Base-by-base conservation (phyloP, 1,139 yeast species). In the Nakaseomyces nivariensis region DNA sequence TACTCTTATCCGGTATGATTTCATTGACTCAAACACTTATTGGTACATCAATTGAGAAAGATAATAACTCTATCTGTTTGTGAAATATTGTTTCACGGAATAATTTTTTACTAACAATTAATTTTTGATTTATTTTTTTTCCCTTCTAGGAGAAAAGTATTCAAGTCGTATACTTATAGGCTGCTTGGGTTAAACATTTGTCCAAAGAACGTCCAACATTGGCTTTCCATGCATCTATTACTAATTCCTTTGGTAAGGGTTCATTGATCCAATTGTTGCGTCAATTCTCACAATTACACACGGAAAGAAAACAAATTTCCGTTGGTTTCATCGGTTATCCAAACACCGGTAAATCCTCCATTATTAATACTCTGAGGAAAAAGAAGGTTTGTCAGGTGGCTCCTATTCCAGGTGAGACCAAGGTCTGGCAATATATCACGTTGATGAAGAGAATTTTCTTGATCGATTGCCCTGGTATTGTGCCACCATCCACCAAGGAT, bases 401-500 rank as follows among this genome's bases (percentile, higher is more conserved):
- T 1, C 98, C 98, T 46, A 89, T 92, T 61, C 98, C 98, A 32
- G 98, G 98, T 66, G 98, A 92, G 67, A 92, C 98, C 45, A 92
- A 92, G 70, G 97, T 92, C 43, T 92, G 98, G 98, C 98, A 92
- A 73, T 92, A 92, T 72, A 89, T 92, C 62, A 90, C 98, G 2
- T 75, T 92, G 63, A 92, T 92, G 97, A 89, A 90, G 75, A 79
- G 90, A 59, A 92, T 92, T 49, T 92, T 89, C 70, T 74, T 92
- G 61, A 92, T 92, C 63, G 98, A 92, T 71, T 92, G 98, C 74
- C 98, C 98, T 3, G 98, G 98, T 70, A 90, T 92, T 65, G 98
- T 94, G 5, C 98, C 98, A 7, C 98, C 98, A 34, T 85, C 95
- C 29, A 68, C 80, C 32, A 88, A 83, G 61, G 98, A 92, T 66